phyloP scores from a whole-genome alignment of 805 yeast species.

The Clavispora santaluciae region DNA sequence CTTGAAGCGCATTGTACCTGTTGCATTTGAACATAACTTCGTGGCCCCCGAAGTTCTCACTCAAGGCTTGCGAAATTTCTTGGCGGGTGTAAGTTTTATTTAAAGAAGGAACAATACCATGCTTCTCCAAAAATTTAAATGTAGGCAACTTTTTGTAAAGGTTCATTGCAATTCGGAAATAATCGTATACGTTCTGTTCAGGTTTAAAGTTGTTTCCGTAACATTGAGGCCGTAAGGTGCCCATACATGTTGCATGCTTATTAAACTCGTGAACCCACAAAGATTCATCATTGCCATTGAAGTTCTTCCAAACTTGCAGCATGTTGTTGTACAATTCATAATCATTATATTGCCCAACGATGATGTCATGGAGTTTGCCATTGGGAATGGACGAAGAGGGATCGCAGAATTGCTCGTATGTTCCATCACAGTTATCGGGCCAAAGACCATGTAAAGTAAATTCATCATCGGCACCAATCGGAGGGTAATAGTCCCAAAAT shows the following conservation, averaged over 20 bases:
- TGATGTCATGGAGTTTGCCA: slow-evolving; percentile 21
- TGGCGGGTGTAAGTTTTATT: slow-evolving; percentile 27
- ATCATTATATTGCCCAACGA: slow-evolving; percentile 24
- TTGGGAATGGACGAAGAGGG: slow-evolving; percentile 21
- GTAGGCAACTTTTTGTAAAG: slow-evolving; percentile 33
- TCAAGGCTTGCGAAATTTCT: slow-evolving; percentile 30
- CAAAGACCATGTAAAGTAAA: slow-evolving; percentile 44
- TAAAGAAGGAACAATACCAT: slow-evolving; percentile 35
- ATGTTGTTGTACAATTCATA: slow-evolving; percentile 24
- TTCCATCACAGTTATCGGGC: slow-evolving; percentile 41
- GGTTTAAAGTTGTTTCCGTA: slow-evolving; percentile 20
- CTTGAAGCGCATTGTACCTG: slow-evolving; percentile 16
- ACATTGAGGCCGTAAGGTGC: slow-evolving; percentile 33
- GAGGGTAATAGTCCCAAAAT: slow-evolving; percentile 36
- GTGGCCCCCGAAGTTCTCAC: slow-evolving; percentile 25
- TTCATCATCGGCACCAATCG: slow-evolving; percentile 28
- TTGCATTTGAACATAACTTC: slow-evolving; percentile 34
- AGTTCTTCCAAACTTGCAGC: slow-evolving; percentile 10
- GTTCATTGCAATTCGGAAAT: slow-evolving; percentile 26
- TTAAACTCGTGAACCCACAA: slow-evolving; percentile 42
- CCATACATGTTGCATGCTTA: slow-evolving; percentile 42
- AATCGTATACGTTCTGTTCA: slow-evolving; percentile 25
- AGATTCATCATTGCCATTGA: slow-evolving; percentile 28
- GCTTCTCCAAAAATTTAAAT: slow-evolving; percentile 27
- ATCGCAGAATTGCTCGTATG: slow-evolving; percentile 34